Evolutionary conservation across 2,329 filamentous ascomycete species (phyloP), one percentile per base, ranked within the genome.

Genomic region (Phoma herbarum): DNA sequence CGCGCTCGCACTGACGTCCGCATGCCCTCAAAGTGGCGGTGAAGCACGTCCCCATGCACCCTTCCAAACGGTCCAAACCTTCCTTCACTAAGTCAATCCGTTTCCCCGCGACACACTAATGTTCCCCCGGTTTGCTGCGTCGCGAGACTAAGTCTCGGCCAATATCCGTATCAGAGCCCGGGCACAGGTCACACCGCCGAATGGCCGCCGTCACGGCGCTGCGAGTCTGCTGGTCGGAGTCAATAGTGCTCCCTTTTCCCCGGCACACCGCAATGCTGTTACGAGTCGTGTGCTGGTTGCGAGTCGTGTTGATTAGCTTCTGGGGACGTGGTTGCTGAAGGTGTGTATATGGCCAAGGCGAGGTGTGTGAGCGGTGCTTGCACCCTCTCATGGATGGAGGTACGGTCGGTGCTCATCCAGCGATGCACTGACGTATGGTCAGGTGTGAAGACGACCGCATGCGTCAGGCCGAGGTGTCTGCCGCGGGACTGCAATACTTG

Each of bases 41-140:
- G 47, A 42, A 29, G 46, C 46, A 49, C 33, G 46, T 28, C 25
- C 42, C 26, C 33, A 26, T 16, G 20, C 33, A 26, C 33, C 28
- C 9, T n/a, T n/a, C n/a, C n/a, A n/a, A n/a, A n/a, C n/a, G n/a
- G n/a, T 31, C 18, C 11, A 4, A 22, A 29, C 18, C 25, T 25
- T 50, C n/a, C 18, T 12, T 31, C 16, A n/a, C n/a, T n/a, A n/a
- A n/a, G n/a, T n/a, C 46, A 23, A 14, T 39, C 46, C 47, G 47
- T n/a, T 29, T 50, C 47, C 47, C 35, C 47, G 46, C 46, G 47
- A 42, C 35, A 37, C 18, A 45, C 47, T 50, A 50, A 50, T 35
- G 20, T 29, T 20, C 22, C n/a, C 23, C 23, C 47, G 47, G 35
- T 41, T 28, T 39, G 31, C 46, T 25, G 42, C 42, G 28, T 25